These are phyloP conservation scores for Diaporthe nobilis DNA, from an alignment of 2,329 filamentous ascomycete species.

Conservation along the genomic window DNA sequence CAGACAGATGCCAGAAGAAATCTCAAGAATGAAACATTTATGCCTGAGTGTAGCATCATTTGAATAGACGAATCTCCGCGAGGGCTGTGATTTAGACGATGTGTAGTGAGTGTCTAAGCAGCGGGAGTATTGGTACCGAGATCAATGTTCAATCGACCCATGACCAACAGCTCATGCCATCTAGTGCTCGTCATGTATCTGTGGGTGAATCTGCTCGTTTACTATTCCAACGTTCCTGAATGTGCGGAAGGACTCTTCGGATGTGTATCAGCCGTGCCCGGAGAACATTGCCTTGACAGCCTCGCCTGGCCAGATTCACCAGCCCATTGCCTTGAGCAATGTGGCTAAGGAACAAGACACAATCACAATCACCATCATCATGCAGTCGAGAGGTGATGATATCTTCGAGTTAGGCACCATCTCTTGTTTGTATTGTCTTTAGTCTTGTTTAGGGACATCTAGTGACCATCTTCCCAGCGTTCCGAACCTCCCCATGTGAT, in stretches of 20 bases:
- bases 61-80: too few species aligned
- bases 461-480: neutral
- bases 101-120: too few species aligned
- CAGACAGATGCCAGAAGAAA: neutral
- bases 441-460: neutral
- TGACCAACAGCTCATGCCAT: too few species aligned
- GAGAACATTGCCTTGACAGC: neutral
- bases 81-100: too few species aligned
- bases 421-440: neutral
- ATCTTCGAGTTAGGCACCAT: neutral
- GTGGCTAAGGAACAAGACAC: neutral
- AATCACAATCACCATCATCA: neutral
- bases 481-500: too few species aligned
- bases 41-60: neutral
- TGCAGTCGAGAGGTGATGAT: neutral
- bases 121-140: neutral
- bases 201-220: too few species aligned
- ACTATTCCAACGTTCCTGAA: too few species aligned
- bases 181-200: too few species aligned
- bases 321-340: neutral
- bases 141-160: neutral
- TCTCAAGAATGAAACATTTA: neutral
- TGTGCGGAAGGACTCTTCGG: too few species aligned
- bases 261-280: too few species aligned
- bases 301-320: neutral